These are phyloP conservation scores for Ganoderma lingzhi DNA, from an alignment of 1,284 basidiomycete genomes.

Conservation along the genomic window DNA sequence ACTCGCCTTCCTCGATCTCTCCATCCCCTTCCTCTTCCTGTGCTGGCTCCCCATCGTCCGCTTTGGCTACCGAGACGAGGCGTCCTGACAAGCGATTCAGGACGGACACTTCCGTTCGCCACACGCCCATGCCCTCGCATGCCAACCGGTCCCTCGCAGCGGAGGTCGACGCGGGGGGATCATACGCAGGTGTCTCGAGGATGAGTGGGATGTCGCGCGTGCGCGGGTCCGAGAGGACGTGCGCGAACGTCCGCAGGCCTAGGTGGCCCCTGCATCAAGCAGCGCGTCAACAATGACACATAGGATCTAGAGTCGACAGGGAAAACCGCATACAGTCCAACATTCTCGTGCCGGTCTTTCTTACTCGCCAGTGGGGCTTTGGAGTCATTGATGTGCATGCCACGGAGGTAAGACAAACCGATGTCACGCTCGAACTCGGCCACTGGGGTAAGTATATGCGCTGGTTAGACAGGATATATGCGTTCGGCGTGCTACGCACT, in stretches of 20 bases:
- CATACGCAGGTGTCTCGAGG: conserved; percentile 81
- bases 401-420: conserved; percentile 77
- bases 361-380: conserved; percentile 70
- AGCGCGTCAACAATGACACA: not conserved
- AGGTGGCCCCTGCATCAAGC: conserved; percentile 64
- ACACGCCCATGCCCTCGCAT: conserved; percentile 57
- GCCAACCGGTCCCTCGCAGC: conserved; percentile 37
- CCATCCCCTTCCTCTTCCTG: conserved; percentile 2
- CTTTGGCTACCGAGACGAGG: not conserved
- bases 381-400: conserved; percentile 89
- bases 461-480: not conserved
- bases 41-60: not conserved
- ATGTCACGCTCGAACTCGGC: conserved; percentile 70
- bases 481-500: conserved; percentile 5
- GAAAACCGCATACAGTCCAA: conserved; percentile 68
- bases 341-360: conserved; percentile 86
- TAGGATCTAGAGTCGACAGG: not conserved
- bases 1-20: conserved; percentile 23
- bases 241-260: conserved; percentile 68
- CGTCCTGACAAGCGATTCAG: conserved; percentile 56
- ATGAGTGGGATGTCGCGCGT: conserved; percentile 79
- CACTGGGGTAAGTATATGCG: conserved; percentile 47
- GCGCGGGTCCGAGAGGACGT: conserved; percentile 75
- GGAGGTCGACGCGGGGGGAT: conserved; percentile 37
- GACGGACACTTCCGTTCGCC: conserved; percentile 76